These are phyloP conservation scores for Abelmoschus esculentus DNA, from an alignment of 345 rosid genomes.

Conservation along the genomic window DNA sequence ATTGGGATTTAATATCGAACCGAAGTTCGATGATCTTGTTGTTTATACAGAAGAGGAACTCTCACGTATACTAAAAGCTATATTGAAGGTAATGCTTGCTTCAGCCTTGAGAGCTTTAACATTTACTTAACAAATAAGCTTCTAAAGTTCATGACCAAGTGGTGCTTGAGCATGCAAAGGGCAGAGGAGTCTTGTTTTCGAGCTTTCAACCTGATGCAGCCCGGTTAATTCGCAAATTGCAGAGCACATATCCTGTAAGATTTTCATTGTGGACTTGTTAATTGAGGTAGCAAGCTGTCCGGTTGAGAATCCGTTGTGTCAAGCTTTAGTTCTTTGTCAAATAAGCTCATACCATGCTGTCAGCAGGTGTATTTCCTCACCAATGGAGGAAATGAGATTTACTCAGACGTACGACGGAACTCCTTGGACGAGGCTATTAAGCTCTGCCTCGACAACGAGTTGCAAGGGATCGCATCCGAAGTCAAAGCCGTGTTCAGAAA, in stretches of 20 bases:
- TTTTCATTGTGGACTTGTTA: neutral
- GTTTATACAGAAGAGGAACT: constrained; percentile 43
- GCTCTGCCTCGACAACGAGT: constrained; percentile 38
- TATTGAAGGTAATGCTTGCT: constrained; percentile 30
- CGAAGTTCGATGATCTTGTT: constrained; percentile 53
- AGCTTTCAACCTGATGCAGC: constrained; percentile 73
- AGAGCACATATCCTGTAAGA: constrained; percentile 41
- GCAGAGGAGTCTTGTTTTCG: constrained; percentile 44
- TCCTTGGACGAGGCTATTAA: constrained; percentile 60
- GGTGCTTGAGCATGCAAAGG: constrained; percentile 32
- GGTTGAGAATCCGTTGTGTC: no score
- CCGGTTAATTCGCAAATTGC: constrained; percentile 37
- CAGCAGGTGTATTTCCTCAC: constrained; percentile 61
- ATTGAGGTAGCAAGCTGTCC: no score
- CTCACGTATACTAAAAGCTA: constrained; percentile 27
- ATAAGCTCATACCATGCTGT: neutral
- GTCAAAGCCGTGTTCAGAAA: constrained; percentile 47
- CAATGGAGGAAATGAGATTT: constrained; percentile 52
- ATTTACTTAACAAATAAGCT: neutral
- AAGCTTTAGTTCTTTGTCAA: no score
- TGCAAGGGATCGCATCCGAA: constrained; percentile 66
- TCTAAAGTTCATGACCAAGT: constrained; percentile 24
- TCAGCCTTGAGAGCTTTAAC: neutral
- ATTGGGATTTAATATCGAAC: constrained; percentile 55
- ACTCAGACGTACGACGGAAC: constrained; percentile 43